A percentile compares a stretch with the other conserved stretches of the same genome.
Evolutionary conservation across 305 asterid species (phyloP).

Genomic region (Plantago coronopus): DNA sequence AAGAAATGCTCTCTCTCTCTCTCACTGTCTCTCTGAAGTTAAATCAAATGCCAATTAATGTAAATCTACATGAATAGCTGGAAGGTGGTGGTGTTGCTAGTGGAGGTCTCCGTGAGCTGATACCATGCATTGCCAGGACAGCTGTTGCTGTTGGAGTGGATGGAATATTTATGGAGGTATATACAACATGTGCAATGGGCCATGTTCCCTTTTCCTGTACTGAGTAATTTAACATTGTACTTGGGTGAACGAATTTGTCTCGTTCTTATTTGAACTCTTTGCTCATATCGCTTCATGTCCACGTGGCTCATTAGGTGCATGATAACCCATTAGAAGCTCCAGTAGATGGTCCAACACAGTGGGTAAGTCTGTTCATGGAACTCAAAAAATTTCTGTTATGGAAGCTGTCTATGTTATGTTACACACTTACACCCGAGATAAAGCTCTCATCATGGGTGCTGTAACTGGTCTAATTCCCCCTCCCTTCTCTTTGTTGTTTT

Average conservation of each 20-base stretch:
- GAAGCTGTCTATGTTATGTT: not conserved
- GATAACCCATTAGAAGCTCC: slow-evolving; percentile 72
- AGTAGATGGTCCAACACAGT: slow-evolving; percentile 89
- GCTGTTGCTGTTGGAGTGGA: slow-evolving; percentile 96
- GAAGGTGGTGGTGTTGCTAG: slow-evolving; percentile 99
- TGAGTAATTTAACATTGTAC: not conserved
- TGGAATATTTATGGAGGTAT: slow-evolving; percentile 85
- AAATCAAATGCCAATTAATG: slow-evolving; percentile 4
- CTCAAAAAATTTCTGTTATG: not conserved
- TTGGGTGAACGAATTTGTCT: slow-evolving; percentile 7
- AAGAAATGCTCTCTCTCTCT: not conserved
- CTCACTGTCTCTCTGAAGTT: slow-evolving; percentile 1
- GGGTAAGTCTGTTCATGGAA: slow-evolving; percentile 40
- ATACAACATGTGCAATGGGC: too few relatives aligned
- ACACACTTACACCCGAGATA: too few relatives aligned
- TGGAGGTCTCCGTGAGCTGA: slow-evolving; percentile 95
- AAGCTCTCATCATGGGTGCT: not conserved
- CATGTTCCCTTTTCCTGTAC: not conserved
- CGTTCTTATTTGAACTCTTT: not conserved
- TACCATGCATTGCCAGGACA: slow-evolving; percentile 96
- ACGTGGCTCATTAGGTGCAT: slow-evolving; percentile 51
- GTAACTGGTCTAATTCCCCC: slow-evolving; percentile 5
- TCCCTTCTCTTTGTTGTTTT: not conserved
- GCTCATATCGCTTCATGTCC: slow-evolving; percentile 13
- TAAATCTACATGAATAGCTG: slow-evolving; percentile 43